These are phyloP conservation scores for Cryptosporidium sp. DNA, from an alignment of 169 alveolate species.

Conservation along the genomic window DNA sequence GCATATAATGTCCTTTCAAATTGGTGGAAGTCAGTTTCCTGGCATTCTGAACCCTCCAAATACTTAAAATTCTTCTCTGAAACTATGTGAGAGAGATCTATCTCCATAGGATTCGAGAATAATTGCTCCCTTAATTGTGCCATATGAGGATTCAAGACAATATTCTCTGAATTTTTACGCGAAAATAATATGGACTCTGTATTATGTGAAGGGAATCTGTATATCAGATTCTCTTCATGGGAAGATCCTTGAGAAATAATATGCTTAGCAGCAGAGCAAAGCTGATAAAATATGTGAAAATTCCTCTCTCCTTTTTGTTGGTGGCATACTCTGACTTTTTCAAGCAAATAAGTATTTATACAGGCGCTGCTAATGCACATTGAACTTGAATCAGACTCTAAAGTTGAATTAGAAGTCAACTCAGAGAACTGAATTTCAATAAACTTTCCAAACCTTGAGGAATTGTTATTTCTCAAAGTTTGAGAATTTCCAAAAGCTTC, in stretches of 20 bases:
- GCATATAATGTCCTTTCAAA: constrained; percentile 80
- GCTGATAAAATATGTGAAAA: constrained; percentile 97
- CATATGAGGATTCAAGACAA: not conserved
- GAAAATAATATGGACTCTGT: constrained; percentile 37
- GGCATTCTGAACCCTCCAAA: constrained; percentile 58
- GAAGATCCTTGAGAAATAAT: not conserved
- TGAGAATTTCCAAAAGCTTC: constrained; percentile 99
- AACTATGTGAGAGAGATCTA: constrained; percentile 57
- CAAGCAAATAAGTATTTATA: constrained; percentile 95
- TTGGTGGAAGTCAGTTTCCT: constrained; percentile 76
- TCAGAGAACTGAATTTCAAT: constrained; percentile 94
- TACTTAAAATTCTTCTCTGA: constrained; percentile 70
- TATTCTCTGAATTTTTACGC: not conserved
- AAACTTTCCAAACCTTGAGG: constrained; percentile 98
- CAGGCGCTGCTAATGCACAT: constrained; percentile 86
- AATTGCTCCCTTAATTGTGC: constrained; percentile 19
- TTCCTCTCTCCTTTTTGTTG: constrained; percentile 96
- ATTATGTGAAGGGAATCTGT: constrained; percentile 40
- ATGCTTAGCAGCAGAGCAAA: constrained; percentile 88
- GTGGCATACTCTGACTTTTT: constrained; percentile 95
- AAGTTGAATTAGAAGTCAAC: constrained; percentile 69
- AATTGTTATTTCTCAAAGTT: constrained; percentile 95
- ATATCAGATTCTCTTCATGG: not conserved
- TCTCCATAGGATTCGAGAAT: constrained; percentile 23
- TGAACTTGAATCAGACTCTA: not conserved